Conservation (phyloP, 2,329 filamentous ascomycete species). For the Paraconiothyrium sp. region DNA sequence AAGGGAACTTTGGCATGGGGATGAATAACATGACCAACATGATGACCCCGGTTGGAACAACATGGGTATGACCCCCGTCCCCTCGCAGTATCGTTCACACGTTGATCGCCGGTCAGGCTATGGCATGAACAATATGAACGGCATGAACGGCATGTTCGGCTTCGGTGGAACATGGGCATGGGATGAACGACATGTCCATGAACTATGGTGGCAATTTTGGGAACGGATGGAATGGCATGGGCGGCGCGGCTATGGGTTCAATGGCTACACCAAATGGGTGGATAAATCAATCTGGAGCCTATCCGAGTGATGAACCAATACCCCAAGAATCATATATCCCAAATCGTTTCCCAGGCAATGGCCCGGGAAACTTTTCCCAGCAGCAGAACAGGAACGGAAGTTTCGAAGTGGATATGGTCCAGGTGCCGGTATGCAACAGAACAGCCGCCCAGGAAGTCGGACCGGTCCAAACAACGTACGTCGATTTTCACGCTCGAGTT, state of each 20-base stretch:
- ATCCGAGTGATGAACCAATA: conserved; percentile 62
- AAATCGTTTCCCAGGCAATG: conserved; percentile 82
- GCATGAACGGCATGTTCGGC: conserved; percentile 86
- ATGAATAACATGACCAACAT: conserved; percentile 52
- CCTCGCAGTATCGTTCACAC: conserved; percentile 17
- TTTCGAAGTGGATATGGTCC: conserved; percentile 42
- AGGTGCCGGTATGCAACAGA: conserved; percentile 27
- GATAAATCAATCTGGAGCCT: conserved; percentile 63
- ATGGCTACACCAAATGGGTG: conserved; percentile 60
- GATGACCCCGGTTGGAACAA: conserved; percentile 71
- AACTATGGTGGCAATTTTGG: conserved; percentile 74
- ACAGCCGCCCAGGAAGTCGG: conserved; percentile 44
- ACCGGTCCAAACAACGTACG: conserved; percentile 46
- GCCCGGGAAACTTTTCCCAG: conserved; percentile 59
- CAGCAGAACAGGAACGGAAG: conserved; percentile 53
- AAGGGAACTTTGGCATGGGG: conserved; percentile 61
- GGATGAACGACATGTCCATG: conserved; percentile 77
- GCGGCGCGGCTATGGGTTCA: conserved; percentile 73
- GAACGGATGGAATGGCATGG: conserved; percentile 70
- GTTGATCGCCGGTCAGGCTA: conserved; percentile 37
- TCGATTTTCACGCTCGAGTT: conserved; percentile 33
- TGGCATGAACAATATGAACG: conserved; percentile 73
- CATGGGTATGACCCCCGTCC: conserved; percentile 75
- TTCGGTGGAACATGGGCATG: conserved; percentile 75
- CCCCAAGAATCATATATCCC: conserved; percentile 69